Evolutionary conservation across 441 rosid species (phyloP), one percentile per base, ranked within the genome.

Genomic region (Geranium incanum): DNA sequence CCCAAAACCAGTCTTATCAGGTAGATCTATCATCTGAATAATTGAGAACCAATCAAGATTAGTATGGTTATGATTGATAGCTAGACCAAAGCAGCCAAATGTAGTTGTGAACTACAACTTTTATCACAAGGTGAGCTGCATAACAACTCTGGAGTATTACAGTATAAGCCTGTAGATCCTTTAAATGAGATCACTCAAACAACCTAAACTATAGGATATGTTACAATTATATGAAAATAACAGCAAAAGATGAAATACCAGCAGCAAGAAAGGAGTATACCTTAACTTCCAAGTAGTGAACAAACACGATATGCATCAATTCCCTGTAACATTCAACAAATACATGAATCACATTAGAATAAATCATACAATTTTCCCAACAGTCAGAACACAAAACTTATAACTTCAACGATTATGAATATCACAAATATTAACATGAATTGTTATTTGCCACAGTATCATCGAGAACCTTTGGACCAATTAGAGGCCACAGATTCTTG

Each of bases 221-320:
- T 16, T 15, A 13, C 70, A 68, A 1, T 15, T 41, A 18, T 43
- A 67, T 68, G 36, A 43, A 13, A 64, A 64, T 1, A 12, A 16
- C 33, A 3, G 23, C 5, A 57, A 7, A 57, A 6, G 63, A 18
- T 18, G 6, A 57, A 57, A 57, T 57, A 18, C 1, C 28, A 18
- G 33, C 64, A 18, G 33, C 33, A 64, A 72, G 48, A 72, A 48
- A 73, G 73, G 72, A 36, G 41, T 11, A 11, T 78, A 93, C 98
- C 98, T 91, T 89, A 68, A 89, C 87, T 84, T 93, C 97, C 92
- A 89, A 80, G 85, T 93, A 93, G 86, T 93, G 98, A 71, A 93
- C 98, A 48, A 93, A 88, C 75, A 93, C 98, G 71, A 93, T 91
- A 80, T 93, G 97, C 92, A 83, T 90, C 88, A 89, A 67, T 12